Evolutionary conservation across 2,329 filamentous ascomycete genomes (phyloP), one percentile per base, ranked within the genome.

Genomic region (Exophiala sideris): DNA sequence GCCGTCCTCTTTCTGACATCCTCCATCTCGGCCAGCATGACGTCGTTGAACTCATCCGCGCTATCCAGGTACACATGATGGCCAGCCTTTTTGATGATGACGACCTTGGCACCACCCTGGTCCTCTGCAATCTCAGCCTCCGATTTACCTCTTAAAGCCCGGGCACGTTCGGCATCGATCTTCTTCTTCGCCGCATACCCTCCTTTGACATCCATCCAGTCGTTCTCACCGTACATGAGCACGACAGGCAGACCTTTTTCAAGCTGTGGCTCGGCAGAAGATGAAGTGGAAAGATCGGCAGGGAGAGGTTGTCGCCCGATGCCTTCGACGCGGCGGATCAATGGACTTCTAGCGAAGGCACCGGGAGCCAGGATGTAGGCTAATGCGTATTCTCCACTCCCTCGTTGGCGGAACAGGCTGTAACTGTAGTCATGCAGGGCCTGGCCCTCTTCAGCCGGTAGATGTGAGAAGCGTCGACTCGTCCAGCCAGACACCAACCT

Each of bases 201-300:
- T 24, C 91, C 94, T 0, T 84, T 84, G 7, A 94, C 85, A 62
- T 99, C 94, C 94, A 99, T 99, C 94, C 94, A 99, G 76, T 99
- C 94, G 66, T 94, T 86, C 65, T 97, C 91, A 59, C 94, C 94
- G 68, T 99, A 99, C 88, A 97, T 91, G 68, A 99, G 82, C 7
- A 97, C 81, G 32, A 97, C 77, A 0, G 94, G 92, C 46, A 91
- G 78, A 1, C 91, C 91, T 0, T 80, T 87, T 63, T 84, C 82
- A 8, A 76, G 70, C 18, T 62, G 12, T 66, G 52, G 11, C 64
- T 48, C 33, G 4, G 47, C 29, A 11, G 47, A 35, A 14, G 62
- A 50, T 36, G 56, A 57, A 18, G 56, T 36, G 10, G 59, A 39
- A 42, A 52, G 24, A 8, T 46, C 45, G 21, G 10, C 18, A 5